Base-by-base conservation (phyloP, 2,329 filamentous ascomycete species). In the Fusarium clavum region DNA sequence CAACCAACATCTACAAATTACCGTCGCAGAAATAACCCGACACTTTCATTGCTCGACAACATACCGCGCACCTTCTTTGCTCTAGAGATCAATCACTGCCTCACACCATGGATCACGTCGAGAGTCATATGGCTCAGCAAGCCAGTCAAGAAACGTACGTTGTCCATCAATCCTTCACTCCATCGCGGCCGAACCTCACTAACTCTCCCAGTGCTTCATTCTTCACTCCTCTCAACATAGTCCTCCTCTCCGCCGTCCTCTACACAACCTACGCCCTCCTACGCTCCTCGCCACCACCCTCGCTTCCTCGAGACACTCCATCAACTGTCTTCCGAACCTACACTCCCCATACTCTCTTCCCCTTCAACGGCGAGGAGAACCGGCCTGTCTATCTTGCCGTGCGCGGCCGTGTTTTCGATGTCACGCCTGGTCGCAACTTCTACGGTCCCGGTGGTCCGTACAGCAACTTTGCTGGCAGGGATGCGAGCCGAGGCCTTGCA, bases 361-460 rank as follows among this genome's bases (percentile, higher is more conserved):
- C 93, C 32, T 95, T 90, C 86, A 94, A 95, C 82, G 96, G 96
- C 78, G 83, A 85, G 57, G 86, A 92, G 76, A 87, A 86, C 75
- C 84, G 83, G 72, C 93, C 93, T 52, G 93, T 98, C 60, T 97
- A 93, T 81, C 88, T 99, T 51, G 92, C 94, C n/a, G 94, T 98
- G 20, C 92, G 94, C 44, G 94, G 96, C 55, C 90, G 90, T 53
- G 91, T 98, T 69, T 98, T 98, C 79, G 96, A 99, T 79, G 95
- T 98, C 25, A 90, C 91, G 0, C 83, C 90, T 16, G 95, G 96
- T 25, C 89, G 91, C 77, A 94, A 97, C 84, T 98, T 98, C 81
- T 99, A 99, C 82, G 96, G 96, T 6, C 96, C 96, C 22, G 94
- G 94, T 14, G 95, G 95, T 0, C 94, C 95, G 3, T 99, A 99